These are phyloP conservation scores for Emericellopsis terricola DNA, from an alignment of 495 filamentous ascomycete genomes.

Conservation along the genomic window DNA sequence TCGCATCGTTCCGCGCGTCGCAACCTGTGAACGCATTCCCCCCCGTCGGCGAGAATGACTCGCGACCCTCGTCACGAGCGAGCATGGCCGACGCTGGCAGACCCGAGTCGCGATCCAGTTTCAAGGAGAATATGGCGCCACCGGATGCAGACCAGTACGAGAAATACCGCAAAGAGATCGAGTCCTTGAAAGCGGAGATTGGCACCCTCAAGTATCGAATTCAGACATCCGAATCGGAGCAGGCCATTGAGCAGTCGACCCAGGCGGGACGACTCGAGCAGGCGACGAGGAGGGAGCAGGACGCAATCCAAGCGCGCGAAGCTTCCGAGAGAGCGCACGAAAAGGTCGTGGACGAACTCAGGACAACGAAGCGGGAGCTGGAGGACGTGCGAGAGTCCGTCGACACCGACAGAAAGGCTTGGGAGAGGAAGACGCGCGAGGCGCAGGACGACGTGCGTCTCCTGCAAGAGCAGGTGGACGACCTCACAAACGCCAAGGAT, in stretches of 20 bases:
- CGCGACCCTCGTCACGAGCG: slow-evolving; percentile 17
- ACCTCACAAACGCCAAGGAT: slow-evolving; percentile 50
- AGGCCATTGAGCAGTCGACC: slow-evolving; percentile 54
- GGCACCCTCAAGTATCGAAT: slow-evolving; percentile 34
- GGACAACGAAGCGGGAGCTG: slow-evolving; percentile 50
- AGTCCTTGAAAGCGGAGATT: slow-evolving; percentile 36
- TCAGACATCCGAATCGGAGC: slow-evolving; percentile 65
- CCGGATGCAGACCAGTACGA: slow-evolving; percentile 32
- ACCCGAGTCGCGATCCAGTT: slow-evolving; percentile 18
- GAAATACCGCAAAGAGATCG: slow-evolving; percentile 26
- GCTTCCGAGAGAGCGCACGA: slow-evolving; percentile 50
- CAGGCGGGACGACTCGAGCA: slow-evolving; percentile 74
- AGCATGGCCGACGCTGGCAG: slow-evolving; percentile 3
- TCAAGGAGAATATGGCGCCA: slow-evolving; percentile 28
- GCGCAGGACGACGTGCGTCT: slow-evolving; percentile 54
- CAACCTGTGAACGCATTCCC: slow-evolving; percentile 47
- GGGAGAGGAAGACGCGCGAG: slow-evolving; percentile 54
- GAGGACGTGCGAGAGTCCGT: slow-evolving; percentile 23
- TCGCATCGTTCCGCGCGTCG: slow-evolving; percentile 21
- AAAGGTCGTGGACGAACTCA: slow-evolving; percentile 50
- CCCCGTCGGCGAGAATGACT: slow-evolving; percentile 26
- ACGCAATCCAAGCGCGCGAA: slow-evolving; percentile 70
- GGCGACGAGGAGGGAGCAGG: slow-evolving; percentile 53
- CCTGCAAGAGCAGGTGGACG: slow-evolving; percentile 61
- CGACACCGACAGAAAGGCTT: slow-evolving; percentile 43